Base-by-base conservation (phyloP, 2,329 filamentous ascomycete genomes). In the Fusarium beomiforme region DNA sequence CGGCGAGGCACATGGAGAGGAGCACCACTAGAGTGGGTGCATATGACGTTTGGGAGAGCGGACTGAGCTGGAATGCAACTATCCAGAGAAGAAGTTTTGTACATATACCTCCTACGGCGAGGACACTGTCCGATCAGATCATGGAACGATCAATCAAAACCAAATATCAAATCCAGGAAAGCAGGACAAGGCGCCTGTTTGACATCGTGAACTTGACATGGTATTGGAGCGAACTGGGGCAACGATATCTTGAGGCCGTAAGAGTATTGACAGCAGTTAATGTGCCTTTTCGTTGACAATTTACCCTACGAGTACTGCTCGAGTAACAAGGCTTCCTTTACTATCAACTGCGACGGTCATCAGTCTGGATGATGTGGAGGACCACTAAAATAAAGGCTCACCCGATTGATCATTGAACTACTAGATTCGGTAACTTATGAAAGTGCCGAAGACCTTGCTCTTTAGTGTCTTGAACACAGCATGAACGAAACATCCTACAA, bases 1-100 rank as follows among this genome's bases (percentile, higher is more conserved):
- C 69, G 78, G 83, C 68, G 85, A 88, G 59, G 88, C 90, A 78
- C 84, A 83, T 69, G 78, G 83, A 69, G 85, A 89, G 62, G 88
- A 90, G 79, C 89, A 91, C 81, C 74, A 78, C 67, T 91, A 83
- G 83, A 75, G 43, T 59, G 68, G 23, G 33, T 56, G 53, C 66
- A 51, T 62, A 68, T 62, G 47, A 53, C 29, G 63, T 53, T 57
- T 33, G 54, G 59, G 67, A 64, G 58, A 66, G 55, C 42, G 50
- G 49, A 59, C 21, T 46, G 37, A 64, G 33, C 56, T 62, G 39
- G 58, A 39, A 66, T 65, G 72, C 62, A 59, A 63, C 34, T 36
- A 53, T 55, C 51, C 37, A 31, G 62, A 53, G 58, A 46, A 58
- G 60, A 67, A 49, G 64, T 56, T 70, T 72, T 75, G 73, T 76